Conservation (phyloP, 208 protist species). For the Balamuthia mandrillaris region DNA sequence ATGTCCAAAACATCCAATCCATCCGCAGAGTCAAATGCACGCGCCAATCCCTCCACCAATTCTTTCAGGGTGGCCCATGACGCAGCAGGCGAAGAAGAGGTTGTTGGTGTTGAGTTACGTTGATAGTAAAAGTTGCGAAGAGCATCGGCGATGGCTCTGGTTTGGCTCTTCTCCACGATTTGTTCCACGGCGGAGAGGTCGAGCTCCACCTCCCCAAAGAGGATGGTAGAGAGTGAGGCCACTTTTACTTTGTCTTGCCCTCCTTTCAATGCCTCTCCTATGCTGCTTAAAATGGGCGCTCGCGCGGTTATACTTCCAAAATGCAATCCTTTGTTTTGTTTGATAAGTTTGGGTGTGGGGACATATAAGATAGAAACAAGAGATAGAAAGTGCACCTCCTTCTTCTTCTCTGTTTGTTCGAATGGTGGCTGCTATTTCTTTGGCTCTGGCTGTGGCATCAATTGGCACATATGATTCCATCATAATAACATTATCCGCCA, state of each 20-base stretch:
- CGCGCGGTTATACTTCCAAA: too few relatives aligned
- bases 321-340: too few relatives aligned
- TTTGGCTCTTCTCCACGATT: slow-evolving; percentile 84
- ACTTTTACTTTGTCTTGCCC: slow-evolving; percentile 76
- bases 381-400: too few relatives aligned
- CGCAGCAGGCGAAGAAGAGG: background rate
- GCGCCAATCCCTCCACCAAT: background rate
- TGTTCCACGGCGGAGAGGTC: slow-evolving; percentile 81
- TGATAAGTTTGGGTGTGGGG: too few relatives aligned
- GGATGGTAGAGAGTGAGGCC: slow-evolving; percentile 52
- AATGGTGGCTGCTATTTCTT: slow-evolving; percentile 59
- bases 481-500: slow-evolving; percentile 80
- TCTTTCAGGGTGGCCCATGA: too few relatives aligned
- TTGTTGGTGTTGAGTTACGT: background rate
- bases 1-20: slow-evolving; percentile 74
- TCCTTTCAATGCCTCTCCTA: slow-evolving; percentile 34
- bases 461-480: slow-evolving; percentile 77
- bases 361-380: background rate
- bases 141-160: slow-evolving; percentile 77
- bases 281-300: background rate
- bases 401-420: background rate
- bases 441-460: slow-evolving; percentile 77
- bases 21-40: background rate
- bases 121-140: background rate
- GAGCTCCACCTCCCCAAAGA: slow-evolving; percentile 69